phyloP scores from a whole-genome alignment of 352 stramenopile species.

The Phytophthora pluvialis region DNA sequence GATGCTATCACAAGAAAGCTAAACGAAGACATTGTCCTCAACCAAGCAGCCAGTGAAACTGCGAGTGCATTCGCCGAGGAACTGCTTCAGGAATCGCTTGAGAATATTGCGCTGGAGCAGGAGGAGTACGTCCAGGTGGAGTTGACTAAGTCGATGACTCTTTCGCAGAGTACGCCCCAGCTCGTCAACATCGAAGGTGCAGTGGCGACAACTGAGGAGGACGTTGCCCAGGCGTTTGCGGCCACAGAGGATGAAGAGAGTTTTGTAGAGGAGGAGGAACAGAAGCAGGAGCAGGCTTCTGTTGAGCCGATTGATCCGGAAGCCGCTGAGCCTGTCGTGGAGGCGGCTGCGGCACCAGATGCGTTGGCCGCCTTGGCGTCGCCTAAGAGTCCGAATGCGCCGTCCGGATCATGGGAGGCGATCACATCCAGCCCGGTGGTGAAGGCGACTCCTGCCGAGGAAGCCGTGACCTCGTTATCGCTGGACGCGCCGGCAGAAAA shows the following conservation, averaged over 20 bases:
- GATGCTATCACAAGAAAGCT: conserved; percentile 29
- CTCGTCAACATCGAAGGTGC: conserved; percentile 38
- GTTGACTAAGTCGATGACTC: conserved; percentile 52
- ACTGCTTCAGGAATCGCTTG: conserved; percentile 53
- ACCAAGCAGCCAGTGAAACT: conserved; percentile 43
- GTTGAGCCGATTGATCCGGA: conserved; percentile 5
- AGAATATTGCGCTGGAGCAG: conserved; percentile 53
- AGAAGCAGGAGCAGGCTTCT: conserved; percentile 4
- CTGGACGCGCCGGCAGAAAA: conserved; percentile 19
- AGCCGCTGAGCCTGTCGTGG: conserved; percentile 12
- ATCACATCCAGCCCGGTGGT: conserved; percentile 31
- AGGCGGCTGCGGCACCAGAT: not conserved
- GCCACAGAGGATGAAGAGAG: conserved; percentile 30
- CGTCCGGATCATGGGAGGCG: conserved; percentile 25
- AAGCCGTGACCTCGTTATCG: conserved; percentile 19
- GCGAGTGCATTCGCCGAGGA: conserved; percentile 51
- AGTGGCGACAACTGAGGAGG: conserved; percentile 25
- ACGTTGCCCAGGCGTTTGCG: conserved; percentile 15
- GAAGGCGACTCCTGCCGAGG: conserved; percentile 16
- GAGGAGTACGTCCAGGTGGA: conserved; percentile 79
- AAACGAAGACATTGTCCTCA: conserved; percentile 38
- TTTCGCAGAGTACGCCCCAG: conserved; percentile 37
- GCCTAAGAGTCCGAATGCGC: conserved; percentile 12
- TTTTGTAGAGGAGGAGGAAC: conserved; percentile 33
- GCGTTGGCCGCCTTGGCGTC: conserved; percentile 32